Evolutionary conservation across 2,329 filamentous ascomycete genomes (phyloP), one percentile per base, ranked within the genome.

Genomic region (Didymella lethalis): DNA sequence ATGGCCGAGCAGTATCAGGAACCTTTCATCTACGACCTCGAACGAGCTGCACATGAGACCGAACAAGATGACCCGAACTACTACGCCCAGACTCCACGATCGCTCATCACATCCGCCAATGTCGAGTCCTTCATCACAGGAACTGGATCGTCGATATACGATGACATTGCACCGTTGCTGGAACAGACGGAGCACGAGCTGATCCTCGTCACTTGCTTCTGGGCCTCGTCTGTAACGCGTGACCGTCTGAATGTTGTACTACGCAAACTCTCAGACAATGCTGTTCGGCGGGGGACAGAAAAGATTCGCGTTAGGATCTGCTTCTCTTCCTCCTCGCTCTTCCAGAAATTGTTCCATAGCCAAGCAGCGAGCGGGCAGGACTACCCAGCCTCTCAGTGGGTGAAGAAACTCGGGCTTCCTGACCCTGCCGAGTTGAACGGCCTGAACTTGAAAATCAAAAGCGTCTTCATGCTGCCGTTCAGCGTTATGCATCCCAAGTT

Each of bases 401-500:
- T 73, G 1, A 77, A 73, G 8, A 82, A 81, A 54, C 80, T 95
- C 2, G 89, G 90, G 0, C 79, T 95, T 3, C 90, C 90, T 0
- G 71, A 80, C 1, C 78, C 82, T 3, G 77, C 80, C 7, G 80
- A 83, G 32, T 79, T 86, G 4, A 81, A 78, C 0, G 86, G 86
- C 2, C 83, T 96, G 18, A 85, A 93, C 51, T 70, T 96, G 32
- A 80, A 83, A 0, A 85, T 93, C 55, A 93, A 92, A 79, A 92
- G 88, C 62, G 81, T 94, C 7, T 96, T 96, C 75, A 87, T 94
- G 62, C 80, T 88, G 2, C 92, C 92, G 0, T 88, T 95, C 59
- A 92, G 90, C 68, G 89, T 96, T n/a, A 90, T 95, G 87, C 92
- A 96, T 71, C 89, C 91, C 0, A 96, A 96, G 69, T 94, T 91